A percentile compares a stretch with the other conserved stretches of the same genome.
phyloP scores from a whole-genome alignment of 1,139 yeast species.

The Scheffersomyces titani region DNA sequence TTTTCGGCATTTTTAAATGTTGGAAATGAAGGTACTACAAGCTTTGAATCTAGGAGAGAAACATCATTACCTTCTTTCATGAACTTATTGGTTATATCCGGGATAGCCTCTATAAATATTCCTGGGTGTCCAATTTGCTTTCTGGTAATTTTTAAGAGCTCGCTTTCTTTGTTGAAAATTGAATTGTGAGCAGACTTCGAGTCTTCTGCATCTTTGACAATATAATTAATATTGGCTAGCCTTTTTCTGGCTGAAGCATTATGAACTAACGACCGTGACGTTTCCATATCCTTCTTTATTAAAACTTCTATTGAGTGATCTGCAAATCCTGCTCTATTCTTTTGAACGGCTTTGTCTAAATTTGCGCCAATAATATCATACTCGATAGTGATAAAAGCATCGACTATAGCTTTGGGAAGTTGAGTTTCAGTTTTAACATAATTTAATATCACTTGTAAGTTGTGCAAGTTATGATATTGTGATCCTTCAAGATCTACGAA shows the following conservation, averaged over 20 bases:
- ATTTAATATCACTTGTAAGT: slow-evolving; percentile 43
- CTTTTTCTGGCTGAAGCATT: slow-evolving; percentile 27
- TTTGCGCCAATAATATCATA: slow-evolving; percentile 27
- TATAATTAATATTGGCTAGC: slow-evolving; percentile 21
- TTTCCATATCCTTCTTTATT: slow-evolving; percentile 23
- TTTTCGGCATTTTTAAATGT: slow-evolving; percentile 64
- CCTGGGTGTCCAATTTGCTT: slow-evolving; percentile 67
- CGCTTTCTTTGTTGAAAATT: slow-evolving; percentile 21
- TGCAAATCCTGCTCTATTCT: slow-evolving; percentile 1
- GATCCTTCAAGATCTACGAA: slow-evolving; percentile 55
- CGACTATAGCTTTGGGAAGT: slow-evolving; percentile 49
- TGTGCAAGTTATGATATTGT: slow-evolving; percentile 39
- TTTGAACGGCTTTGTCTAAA: slow-evolving; percentile 13
- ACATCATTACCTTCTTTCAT: slow-evolving; percentile 28
- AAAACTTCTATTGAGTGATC: slow-evolving; percentile 15
- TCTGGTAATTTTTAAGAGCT: slow-evolving; percentile 30
- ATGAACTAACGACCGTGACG: slow-evolving; percentile 28
- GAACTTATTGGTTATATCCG: slow-evolving; percentile 54
- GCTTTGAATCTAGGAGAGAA: slow-evolving; percentile 20
- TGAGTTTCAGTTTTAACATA: slow-evolving; percentile 43
- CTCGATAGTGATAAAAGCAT: slow-evolving; percentile 27
- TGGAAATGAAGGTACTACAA: slow-evolving; percentile 48
- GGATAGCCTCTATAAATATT: slow-evolving; percentile 49
- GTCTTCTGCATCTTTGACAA: slow-evolving; percentile 16
- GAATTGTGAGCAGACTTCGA: slow-evolving; percentile 7